Base-by-base conservation (phyloP, 1,284 basidiomycete genomes). In the Cystobasidium slooffiae region DNA sequence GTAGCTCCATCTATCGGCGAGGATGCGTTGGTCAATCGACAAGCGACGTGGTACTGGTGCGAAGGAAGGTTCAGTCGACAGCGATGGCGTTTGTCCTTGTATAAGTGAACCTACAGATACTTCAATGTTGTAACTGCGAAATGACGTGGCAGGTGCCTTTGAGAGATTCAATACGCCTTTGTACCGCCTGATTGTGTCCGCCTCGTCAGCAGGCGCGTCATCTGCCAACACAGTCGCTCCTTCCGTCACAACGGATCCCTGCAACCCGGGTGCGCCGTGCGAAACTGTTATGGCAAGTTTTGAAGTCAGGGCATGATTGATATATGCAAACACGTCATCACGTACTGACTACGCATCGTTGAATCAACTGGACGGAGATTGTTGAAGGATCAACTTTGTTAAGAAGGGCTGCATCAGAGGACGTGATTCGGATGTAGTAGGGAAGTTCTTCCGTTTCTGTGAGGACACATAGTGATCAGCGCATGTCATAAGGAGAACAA, bases 61-160 rank as follows among this genome's bases (percentile, higher is more conserved):
- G 24, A n/a, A 14, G 14, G 24, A n/a, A 24, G 47, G 49, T 62
- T 63, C 52, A n/a, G 31, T 53, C 12, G 22, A 43, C 5, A 22
- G 18, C 43, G 14, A 16, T n/a, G 8, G 47, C 20, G 14, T 6
- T 56, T 31, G 10, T 31, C 14, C 43, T 14, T 46, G 18, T 10
- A 10, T 18, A 43, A 52, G 9, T n/a, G 62, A 18, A 44, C 70
- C 14, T 51, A 73, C 70, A 20, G 49, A 58, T 46, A 73, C 39
- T 52, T 65, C 70, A 18, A 73, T 47, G 52, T 73, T 73, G 43
- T 65, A 58, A 31, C 62, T 65, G 18, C 31, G 31, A 46, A 73
- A 73, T 1, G 70, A 56, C 12, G 58, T 53, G 1, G 70, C 70
- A 8, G 70, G 63, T 39, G 63, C 70, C 39, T 20, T 66, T 9